Conservation (phyloP, 163 green algal species). For the Scenedesmus sp. region DNA sequence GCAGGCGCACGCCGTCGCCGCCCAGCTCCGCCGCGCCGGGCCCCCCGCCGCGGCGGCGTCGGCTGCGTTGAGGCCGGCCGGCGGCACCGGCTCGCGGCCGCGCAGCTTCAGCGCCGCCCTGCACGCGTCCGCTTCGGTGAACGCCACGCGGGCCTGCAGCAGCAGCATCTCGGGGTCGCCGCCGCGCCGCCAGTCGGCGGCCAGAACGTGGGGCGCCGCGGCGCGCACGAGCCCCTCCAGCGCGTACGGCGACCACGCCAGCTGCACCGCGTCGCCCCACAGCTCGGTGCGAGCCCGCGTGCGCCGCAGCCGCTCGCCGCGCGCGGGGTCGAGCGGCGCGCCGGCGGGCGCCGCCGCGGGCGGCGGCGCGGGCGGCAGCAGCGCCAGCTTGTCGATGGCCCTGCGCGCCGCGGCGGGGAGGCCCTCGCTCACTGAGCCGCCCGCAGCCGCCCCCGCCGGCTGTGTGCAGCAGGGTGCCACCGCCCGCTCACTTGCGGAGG, state of each 20-base stretch:
- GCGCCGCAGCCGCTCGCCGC: background rate
- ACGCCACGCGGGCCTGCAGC: constrained; percentile 62
- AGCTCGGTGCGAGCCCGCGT: constrained; percentile 22
- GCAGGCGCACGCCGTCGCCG: constrained; percentile 43
- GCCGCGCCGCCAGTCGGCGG: background rate
- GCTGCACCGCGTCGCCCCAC: constrained; percentile 31
- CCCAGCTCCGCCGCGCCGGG: constrained; percentile 15
- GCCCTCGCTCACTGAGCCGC: too few relatives aligned
- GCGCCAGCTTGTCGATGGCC: constrained; percentile 24
- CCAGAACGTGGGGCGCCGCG: constrained; percentile 24
- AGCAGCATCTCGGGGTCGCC: constrained; percentile 60
- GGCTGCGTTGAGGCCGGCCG: constrained; percentile 27
- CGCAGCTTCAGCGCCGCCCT: constrained; percentile 44
- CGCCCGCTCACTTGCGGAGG: constrained; percentile 42
- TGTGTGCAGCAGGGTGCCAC: too few relatives aligned
- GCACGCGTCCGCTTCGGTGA: constrained; percentile 58
- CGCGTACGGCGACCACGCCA: constrained; percentile 28
- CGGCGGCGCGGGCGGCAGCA: background rate
- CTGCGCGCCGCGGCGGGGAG: background rate
- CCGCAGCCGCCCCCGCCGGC: too few relatives aligned
- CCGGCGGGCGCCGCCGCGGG: background rate
- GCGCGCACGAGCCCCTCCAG: constrained; percentile 26
- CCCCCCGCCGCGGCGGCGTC: background rate
- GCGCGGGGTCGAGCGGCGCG: background rate
- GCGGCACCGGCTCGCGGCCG: constrained; percentile 45